These are phyloP conservation scores for Phaeotremella skinneri DNA, from an alignment of 768 basidiomycete genomes.

Conservation along the genomic window DNA sequence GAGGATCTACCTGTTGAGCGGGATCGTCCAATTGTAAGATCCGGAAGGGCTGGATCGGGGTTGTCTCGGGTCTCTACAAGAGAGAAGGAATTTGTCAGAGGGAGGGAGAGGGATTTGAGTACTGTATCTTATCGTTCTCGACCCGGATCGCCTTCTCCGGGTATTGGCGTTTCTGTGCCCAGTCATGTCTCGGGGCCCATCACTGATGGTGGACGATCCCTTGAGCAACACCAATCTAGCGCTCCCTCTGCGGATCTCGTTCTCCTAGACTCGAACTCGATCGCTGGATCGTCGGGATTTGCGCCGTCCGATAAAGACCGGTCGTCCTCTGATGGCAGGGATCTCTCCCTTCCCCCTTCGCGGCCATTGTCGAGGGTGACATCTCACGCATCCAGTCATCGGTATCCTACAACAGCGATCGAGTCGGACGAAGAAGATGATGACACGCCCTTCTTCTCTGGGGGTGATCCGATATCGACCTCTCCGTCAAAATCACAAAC, in stretches of 20 bases:
- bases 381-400: constrained; percentile 29
- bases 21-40: not conserved
- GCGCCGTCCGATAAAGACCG: not conserved
- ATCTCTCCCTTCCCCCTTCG: constrained; percentile 31
- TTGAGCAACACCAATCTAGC: not conserved
- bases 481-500: constrained; percentile 13
- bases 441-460: constrained; percentile 38
- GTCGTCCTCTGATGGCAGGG: constrained; percentile 10
- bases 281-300: constrained; percentile 3
- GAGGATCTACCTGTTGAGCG: constrained; percentile 31
- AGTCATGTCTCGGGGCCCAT: not conserved
- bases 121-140: constrained; percentile 1
- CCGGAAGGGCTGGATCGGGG: not conserved
- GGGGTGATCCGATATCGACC: constrained; percentile 9
- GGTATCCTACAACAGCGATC: constrained; percentile 16
- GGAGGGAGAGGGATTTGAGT: not conserved
- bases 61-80: constrained; percentile 16
- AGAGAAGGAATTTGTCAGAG: constrained; percentile 4
- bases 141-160: constrained; percentile 18
- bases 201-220: not conserved
- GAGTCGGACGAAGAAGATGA: constrained; percentile 36
- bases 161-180: not conserved
- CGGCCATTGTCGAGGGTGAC: constrained; percentile 37
- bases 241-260: not conserved
- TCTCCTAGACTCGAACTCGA: not conserved